Percentiles rank a stretch among this genome's conserved stretches.
These are phyloP conservation scores for Balakata baccata DNA, from an alignment of 345 rosid species.

Conservation along the genomic window DNA sequence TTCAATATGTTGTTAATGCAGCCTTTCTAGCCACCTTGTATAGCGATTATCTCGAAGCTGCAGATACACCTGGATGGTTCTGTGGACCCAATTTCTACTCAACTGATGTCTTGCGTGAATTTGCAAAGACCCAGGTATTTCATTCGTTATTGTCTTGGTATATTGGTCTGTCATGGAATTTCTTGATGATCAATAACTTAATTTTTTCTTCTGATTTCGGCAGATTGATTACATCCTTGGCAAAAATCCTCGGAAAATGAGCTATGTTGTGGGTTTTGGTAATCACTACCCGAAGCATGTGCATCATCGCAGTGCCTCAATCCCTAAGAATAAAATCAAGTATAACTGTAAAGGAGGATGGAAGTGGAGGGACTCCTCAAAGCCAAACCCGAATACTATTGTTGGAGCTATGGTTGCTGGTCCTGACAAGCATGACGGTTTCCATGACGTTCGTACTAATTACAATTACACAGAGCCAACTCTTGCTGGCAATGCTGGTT, in stretches of 20 bases:
- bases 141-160: neutral
- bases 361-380: slow-evolving; percentile 84
- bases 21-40: slow-evolving; percentile 78
- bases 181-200: slow-evolving; percentile 2
- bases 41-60: slow-evolving; percentile 91
- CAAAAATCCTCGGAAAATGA: slow-evolving; percentile 87
- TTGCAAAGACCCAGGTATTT: slow-evolving; percentile 78
- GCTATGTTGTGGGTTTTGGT: slow-evolving; percentile 87
- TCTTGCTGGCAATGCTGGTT: slow-evolving; percentile 91
- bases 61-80: slow-evolving; percentile 93
- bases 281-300: slow-evolving; percentile 67
- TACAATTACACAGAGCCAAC: slow-evolving; percentile 96
- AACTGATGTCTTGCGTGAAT: slow-evolving; percentile 62
- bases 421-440: slow-evolving; percentile 82
- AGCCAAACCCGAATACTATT: slow-evolving; percentile 76
- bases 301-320: slow-evolving; percentile 92
- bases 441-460: slow-evolving; percentile 77
- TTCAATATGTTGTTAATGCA: slow-evolving; percentile 87
- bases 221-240: slow-evolving; percentile 91
- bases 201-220: slow-evolving; percentile 5
- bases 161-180: slow-evolving; percentile 7
- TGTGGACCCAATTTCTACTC: slow-evolving; percentile 88
- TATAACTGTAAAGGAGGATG: slow-evolving; percentile 95
- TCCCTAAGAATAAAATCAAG: slow-evolving; percentile 72
- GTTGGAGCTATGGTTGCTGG: slow-evolving; percentile 99